These are phyloP conservation scores for Fomitopsis pulvina DNA, from an alignment of 768 basidiomycete species.

Conservation along the genomic window DNA sequence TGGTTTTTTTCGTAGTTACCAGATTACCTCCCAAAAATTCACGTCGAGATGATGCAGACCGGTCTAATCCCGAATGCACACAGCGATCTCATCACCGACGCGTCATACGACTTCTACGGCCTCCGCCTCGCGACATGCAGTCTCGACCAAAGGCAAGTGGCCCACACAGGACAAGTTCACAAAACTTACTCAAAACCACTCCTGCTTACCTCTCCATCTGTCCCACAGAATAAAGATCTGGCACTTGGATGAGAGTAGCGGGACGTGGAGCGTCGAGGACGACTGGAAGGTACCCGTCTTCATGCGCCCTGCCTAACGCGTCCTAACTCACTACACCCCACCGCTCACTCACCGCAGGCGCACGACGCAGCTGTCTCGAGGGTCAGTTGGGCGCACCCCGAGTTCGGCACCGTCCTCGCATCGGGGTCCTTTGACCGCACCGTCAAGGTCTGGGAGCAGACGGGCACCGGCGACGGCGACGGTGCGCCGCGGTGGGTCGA, in stretches of 20 bases:
- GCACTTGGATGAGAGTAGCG: slow-evolving; percentile 65
- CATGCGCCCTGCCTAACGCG: neutral
- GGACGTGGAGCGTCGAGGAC: slow-evolving; percentile 72
- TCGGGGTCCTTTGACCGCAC: slow-evolving; percentile 87
- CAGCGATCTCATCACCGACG: slow-evolving; percentile 77
- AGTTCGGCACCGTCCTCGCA: slow-evolving; percentile 84
- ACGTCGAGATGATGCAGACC: slow-evolving; percentile 60
- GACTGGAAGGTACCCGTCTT: slow-evolving; percentile 76
- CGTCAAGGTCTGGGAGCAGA: slow-evolving; percentile 89
- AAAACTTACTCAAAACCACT: too few species aligned
- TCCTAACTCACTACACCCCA: neutral
- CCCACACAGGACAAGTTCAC: slow-evolving; percentile 11
- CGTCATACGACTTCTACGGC: slow-evolving; percentile 89
- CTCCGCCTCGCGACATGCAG: slow-evolving; percentile 73
- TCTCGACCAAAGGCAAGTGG: slow-evolving; percentile 66
- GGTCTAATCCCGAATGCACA: slow-evolving; percentile 76
- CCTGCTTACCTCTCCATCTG: too few species aligned
- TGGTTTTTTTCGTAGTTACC: too few species aligned
- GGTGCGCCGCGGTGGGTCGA: slow-evolving; percentile 59
- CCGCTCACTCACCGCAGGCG: slow-evolving; percentile 46
- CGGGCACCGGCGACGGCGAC: slow-evolving; percentile 23
- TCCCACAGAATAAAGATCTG: slow-evolving; percentile 74
- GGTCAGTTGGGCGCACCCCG: slow-evolving; percentile 87
- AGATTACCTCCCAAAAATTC: neutral
- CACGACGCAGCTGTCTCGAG: slow-evolving; percentile 87